Evolutionary conservation across 176 grass and related monocot genomes (phyloP), one percentile per base, ranked within the genome.

Genomic region (Phoenix dactylifera): DNA sequence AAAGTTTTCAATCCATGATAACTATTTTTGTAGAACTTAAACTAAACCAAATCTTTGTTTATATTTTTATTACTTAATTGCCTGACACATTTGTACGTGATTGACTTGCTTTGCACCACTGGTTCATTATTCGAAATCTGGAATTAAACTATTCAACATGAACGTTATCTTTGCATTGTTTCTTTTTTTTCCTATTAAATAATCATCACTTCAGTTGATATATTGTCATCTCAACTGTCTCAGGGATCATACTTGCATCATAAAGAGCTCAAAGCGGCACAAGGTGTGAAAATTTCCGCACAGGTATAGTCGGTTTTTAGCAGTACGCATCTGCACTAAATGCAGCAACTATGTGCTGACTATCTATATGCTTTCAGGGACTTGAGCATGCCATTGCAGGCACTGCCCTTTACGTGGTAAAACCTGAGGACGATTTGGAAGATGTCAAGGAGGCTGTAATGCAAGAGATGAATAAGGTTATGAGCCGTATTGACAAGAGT

Each of bases 311-410:
- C 67, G 25, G 65, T 26, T 35, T 59, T 74, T 0, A 15, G 14
- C 49, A 44, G 9, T 44, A 44, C 1, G 9, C 35, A 44, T 44
- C 2, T 44, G 35, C 35, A 44, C 10, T 14, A 44, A 44, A 44
- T 12, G 35, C 16, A 15, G 24, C 15, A 30, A 17, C 17, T 49
- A 72, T 49, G 52, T 58, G 66, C 64, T 60, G 3, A 18, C 18
- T 7, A 52, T 74, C 48, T 16, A 12, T 48, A 69, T 24, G 65
- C 26, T 77, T 67, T 44, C 80, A 95, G 82, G 90, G 90, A 50
- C 82, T 95, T 4, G 90, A 95, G 62, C 86, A 95, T 69, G 86
- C 90, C 65, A 79, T 95, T 72, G 90, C 90, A 15, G 90, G 90
- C 51, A 89, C 90, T 15, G 74, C 90, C 56, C 90, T 95, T 9